Evolutionary conservation across 2,329 filamentous ascomycete genomes (phyloP), one percentile per base, ranked within the genome.

Genomic region (Neonectria punicea): DNA sequence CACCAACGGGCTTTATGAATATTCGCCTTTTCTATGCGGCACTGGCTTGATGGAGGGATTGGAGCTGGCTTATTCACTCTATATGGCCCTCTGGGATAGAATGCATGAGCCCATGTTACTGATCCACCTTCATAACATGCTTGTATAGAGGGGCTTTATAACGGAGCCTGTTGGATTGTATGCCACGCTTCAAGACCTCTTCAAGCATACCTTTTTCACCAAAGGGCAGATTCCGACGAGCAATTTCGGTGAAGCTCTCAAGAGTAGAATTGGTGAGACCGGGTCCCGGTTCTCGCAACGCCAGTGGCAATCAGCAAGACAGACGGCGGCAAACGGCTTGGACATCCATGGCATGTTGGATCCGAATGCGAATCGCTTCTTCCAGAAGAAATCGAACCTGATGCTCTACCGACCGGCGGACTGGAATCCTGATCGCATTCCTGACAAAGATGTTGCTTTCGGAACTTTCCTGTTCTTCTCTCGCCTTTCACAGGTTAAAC

Each of bases 21-120:
- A 82, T 59, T 86, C 81, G 4, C 84, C 84, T 0, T 85, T 80
- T 41, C 76, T 85, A 3, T 85, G 83, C 43, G 84, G 82, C 18
- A 77, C 78, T n/a, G 81, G 82, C 0, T 74, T 86, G 8, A 72
- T 76, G 50, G 83, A 86, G 66, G 80, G 73, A 2, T 75, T 86
- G 0, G 78, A 83, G 34, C 53, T 82, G 22, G 67, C 76, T 0
- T 84, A 82, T 63, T 66, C 67, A 2, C 53, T 74, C 8, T 68
- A 70, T 25, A 74, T 84, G 66, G 3, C 65, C 1, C 8, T 85
- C 0, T 83, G 79, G 78, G 83, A 85, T 13, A 61, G 53, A 4
- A 70, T 81, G 0, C 75, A 75, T 0, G 82, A 85, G 44, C 74
- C 80, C 3, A 72, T 79, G 1, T 65, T 80, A n/a, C 47, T 82